These are phyloP conservation scores for Cryptococcus sp. DNA, from an alignment of 1,284 basidiomycete genomes.

Conservation along the genomic window DNA sequence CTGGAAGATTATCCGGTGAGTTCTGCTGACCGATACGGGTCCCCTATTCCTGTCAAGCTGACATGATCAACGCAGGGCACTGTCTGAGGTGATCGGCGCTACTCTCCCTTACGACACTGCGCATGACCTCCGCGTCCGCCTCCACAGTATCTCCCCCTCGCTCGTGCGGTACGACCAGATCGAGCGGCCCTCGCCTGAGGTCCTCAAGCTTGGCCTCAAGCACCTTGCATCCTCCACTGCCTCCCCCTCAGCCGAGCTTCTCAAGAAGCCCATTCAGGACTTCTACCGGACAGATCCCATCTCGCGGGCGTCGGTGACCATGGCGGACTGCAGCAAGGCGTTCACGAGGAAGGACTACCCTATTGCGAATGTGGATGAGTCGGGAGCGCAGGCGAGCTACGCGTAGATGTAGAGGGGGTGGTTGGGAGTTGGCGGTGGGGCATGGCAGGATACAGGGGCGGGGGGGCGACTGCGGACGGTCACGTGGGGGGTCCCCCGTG, in stretches of 20 bases:
- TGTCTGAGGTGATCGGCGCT: conserved; percentile 80
- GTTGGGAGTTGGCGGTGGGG: background rate
- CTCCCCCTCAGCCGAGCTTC: conserved; percentile 48
- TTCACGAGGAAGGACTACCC: conserved; percentile 47
- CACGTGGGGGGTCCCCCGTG: no score
- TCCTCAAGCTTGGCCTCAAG: conserved; percentile 69
- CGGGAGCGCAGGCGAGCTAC: conserved; percentile 26
- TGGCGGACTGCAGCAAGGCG: conserved; percentile 51
- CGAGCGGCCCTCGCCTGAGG: conserved; percentile 71
- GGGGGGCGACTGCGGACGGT: no score
- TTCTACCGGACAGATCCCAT: conserved; percentile 84
- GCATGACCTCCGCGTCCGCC: conserved; percentile 79
- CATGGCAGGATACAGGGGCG: no score
- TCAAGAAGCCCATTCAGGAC: conserved; percentile 81
- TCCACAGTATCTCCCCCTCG: conserved; percentile 95
- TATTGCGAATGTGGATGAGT: conserved; percentile 22
- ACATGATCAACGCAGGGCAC: conserved; percentile 55
- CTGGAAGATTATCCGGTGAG: conserved; percentile 94
- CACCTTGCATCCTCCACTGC: conserved; percentile 60
- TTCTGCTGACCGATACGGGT: conserved; percentile 6
- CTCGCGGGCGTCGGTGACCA: conserved; percentile 53
- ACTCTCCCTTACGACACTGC: conserved; percentile 90
- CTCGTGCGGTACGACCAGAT: conserved; percentile 81
- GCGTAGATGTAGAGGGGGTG: conserved; percentile 11
- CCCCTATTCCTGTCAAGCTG: background rate